Conservation (phyloP, 139 green algal species). For the Chloropicon primus region DNA sequence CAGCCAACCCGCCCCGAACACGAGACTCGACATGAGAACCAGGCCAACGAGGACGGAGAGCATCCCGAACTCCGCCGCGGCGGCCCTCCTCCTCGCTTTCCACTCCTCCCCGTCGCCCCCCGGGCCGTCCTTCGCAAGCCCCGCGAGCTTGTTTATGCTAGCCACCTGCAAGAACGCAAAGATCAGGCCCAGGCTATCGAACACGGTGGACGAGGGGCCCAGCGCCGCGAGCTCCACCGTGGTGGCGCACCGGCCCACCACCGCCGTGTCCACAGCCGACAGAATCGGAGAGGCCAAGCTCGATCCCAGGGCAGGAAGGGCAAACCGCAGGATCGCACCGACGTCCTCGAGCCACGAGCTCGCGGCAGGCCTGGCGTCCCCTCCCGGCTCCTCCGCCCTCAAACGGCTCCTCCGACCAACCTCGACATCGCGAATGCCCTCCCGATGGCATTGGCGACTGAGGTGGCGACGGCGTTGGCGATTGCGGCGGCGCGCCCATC, state of each 20-base stretch:
- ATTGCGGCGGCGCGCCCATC: too few relatives aligned
- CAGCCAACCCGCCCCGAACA: neutral
- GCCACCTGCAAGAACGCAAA: conserved; percentile 17
- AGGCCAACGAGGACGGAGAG: conserved; percentile 8
- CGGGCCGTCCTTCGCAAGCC: too few relatives aligned
- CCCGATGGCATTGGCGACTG: too few relatives aligned
- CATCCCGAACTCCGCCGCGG: neutral
- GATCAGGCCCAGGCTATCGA: neutral
- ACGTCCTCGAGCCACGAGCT: neutral
- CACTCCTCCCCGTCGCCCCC: neutral
- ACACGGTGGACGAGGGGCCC: neutral
- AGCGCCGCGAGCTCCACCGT: conserved; percentile 8
- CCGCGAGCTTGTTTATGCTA: conserved; percentile 18
- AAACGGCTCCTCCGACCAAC: too few relatives aligned
- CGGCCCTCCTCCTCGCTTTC: neutral
- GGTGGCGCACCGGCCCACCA: conserved; percentile 5
- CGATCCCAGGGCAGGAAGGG: conserved; percentile 19
- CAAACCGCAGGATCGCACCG: conserved; percentile 8
- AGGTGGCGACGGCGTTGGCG: too few relatives aligned
- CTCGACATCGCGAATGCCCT: too few relatives aligned
- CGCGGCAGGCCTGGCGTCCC: too few relatives aligned
- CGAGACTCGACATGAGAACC: neutral
- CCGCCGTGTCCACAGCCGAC: conserved; percentile 16
- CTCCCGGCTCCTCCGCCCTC: too few relatives aligned
- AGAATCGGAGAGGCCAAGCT: conserved; percentile 20